These are phyloP conservation scores for Penicillium vulpinum DNA, from an alignment of 2,329 filamentous ascomycete genomes.

Conservation along the genomic window DNA sequence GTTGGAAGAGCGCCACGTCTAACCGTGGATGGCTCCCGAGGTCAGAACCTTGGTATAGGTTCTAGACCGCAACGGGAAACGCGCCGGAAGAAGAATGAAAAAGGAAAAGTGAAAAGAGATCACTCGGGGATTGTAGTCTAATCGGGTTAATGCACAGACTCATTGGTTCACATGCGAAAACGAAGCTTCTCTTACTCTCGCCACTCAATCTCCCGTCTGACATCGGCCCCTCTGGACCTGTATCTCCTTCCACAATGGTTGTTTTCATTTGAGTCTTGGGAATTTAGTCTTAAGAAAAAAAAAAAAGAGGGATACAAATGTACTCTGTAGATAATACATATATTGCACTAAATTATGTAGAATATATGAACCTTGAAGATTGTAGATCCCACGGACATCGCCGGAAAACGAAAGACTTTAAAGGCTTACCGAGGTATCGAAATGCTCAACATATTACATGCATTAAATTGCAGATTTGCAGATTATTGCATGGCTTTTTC, in stretches of 20 bases:
- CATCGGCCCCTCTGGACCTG: background rate
- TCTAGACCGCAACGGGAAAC: background rate
- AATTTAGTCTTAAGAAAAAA: too few relatives aligned
- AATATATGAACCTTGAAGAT: background rate
- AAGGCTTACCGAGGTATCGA: background rate
- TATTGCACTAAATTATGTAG: background rate
- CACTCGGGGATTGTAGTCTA: conserved; percentile 6
- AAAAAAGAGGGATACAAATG: background rate
- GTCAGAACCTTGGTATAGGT: background rate
- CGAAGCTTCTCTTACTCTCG: background rate
- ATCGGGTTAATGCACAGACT: conserved; percentile 27
- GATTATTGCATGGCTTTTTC: too few relatives aligned
- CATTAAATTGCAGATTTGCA: conserved; percentile 2
- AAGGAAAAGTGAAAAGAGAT: background rate
- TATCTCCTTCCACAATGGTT: conserved; percentile 8
- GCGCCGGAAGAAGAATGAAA: conserved; percentile 2
- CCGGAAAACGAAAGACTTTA: background rate
- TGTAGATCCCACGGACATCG: conserved; percentile 1
- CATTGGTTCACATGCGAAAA: conserved; percentile 3
- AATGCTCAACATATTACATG: background rate
- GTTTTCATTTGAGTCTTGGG: background rate
- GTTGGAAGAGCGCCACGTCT: background rate
- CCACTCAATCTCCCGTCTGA: background rate
- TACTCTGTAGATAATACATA: background rate
- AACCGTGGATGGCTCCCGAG: background rate